Percentiles rank a stretch among this genome's conserved stretches.
phyloP scores from a whole-genome alignment of 306 rosid genomes.

The Vicia faba region DNA sequence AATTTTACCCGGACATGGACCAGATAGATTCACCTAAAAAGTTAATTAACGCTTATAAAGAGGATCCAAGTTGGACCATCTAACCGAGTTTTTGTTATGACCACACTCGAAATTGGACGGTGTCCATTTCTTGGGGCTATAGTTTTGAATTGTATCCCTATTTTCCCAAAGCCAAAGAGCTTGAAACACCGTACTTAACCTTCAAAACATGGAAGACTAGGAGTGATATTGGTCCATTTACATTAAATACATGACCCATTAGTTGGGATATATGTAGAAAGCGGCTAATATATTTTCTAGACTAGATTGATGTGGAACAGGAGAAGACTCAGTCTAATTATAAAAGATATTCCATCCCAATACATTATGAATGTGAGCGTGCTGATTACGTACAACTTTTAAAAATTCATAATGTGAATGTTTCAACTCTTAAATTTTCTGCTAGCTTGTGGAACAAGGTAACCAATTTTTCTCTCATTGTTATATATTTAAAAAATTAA shows the following conservation, averaged over 20 bases:
- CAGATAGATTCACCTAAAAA: slow-evolving; percentile 37
- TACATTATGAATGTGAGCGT: slow-evolving; percentile 24
- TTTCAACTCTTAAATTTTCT: slow-evolving; percentile 44
- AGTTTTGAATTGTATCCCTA: slow-evolving; percentile 59
- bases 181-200: slow-evolving; percentile 51
- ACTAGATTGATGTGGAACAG: slow-evolving; percentile 17
- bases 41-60: slow-evolving; percentile 23
- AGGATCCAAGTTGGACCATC: slow-evolving; percentile 65
- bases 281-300: slow-evolving; percentile 46
- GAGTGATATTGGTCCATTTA: slow-evolving; percentile 49
- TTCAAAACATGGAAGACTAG: slow-evolving; percentile 58
- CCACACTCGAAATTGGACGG: slow-evolving; percentile 57
- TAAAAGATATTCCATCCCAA: not conserved
- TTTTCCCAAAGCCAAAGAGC: slow-evolving; percentile 42
- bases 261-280: slow-evolving; percentile 41
- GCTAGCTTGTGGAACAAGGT: slow-evolving; percentile 62
- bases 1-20: slow-evolving; percentile 55
- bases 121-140: slow-evolving; percentile 79
- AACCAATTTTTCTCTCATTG: not conserved
- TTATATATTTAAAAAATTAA: too few species aligned
- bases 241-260: slow-evolving; percentile 53
- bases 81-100: slow-evolving; percentile 66
- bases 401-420: slow-evolving; percentile 43
- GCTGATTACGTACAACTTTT: slow-evolving; percentile 32
- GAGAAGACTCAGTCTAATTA: slow-evolving; percentile 34